Percentiles rank a stretch among this genome's conserved stretches.
phyloP scores from a whole-genome alignment of 352 stramenopile species.

The Pythium brassicae region DNA sequence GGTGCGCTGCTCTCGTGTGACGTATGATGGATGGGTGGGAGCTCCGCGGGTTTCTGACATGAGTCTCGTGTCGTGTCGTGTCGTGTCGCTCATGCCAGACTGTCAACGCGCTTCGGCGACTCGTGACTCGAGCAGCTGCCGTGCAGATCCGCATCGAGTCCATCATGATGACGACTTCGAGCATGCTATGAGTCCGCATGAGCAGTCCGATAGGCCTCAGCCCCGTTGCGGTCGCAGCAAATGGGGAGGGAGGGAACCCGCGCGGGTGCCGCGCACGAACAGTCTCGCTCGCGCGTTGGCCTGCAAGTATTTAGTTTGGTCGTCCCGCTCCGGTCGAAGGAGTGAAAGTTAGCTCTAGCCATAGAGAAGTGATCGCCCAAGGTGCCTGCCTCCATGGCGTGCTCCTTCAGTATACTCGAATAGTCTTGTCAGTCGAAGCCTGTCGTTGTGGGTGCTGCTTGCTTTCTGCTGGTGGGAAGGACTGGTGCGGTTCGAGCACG shows the following conservation, averaged over 20 bases:
- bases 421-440: constrained; percentile 2
- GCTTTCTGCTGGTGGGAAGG: neutral
- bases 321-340: constrained; percentile 16
- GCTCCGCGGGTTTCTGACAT: neutral
- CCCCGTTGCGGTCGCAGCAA: constrained; percentile 5
- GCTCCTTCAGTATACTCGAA: constrained; percentile 7
- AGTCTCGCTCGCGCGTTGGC: neutral
- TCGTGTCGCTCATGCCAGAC: constrained; percentile 17
- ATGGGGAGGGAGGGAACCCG: neutral
- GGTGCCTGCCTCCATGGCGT: constrained; percentile 11
- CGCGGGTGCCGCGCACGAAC: neutral
- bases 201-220: neutral
- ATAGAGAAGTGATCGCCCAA: constrained; percentile 15
- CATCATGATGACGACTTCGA: constrained; percentile 26
- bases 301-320: constrained; percentile 13
- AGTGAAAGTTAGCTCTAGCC: constrained; percentile 8
- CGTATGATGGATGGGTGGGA: neutral
- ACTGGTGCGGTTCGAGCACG: neutral
- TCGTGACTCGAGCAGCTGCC: constrained; percentile 42
- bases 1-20: constrained; percentile 13
- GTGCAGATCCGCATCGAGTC: constrained; percentile 51
- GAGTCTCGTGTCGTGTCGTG: neutral
- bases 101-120: constrained; percentile 35
- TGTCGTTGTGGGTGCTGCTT: neutral
- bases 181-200: constrained; percentile 8